Evolutionary conservation across 768 basidiomycete genomes (phyloP), one percentile per base, ranked within the genome.

Genomic region (Tulasnella sp.): DNA sequence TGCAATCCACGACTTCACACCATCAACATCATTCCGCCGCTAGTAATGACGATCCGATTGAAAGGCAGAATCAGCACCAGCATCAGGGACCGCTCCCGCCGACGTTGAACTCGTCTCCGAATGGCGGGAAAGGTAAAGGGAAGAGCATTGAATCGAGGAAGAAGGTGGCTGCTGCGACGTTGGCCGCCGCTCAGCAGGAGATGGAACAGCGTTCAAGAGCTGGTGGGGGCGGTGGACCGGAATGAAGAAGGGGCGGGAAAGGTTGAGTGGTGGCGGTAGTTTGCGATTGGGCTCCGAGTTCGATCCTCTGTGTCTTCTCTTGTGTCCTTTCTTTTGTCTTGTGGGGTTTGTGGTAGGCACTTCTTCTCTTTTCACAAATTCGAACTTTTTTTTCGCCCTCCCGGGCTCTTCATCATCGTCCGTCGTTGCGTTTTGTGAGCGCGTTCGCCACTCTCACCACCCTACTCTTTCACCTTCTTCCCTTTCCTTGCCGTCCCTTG

Each of bases 41-140:
- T 8, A 37, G 34, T 25, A 67, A 58, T 14, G 74, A 75, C 45
- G 74, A 75, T 29, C 74, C 74, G 34, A 75, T 75, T 38, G 74
- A 75, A 49, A 31, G 74, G 29, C 74, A 75, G 15, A 58, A 75
- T 19, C 74, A 38, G 29, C 42, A 74, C n/a, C 72, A 39, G 25
- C 72, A 64, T 52, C 72, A 39, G 37, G 40, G 52, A 25, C 58
- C 42, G 6, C 6, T 42, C 6, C 42, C 37, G 38, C 29, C 71
- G 42, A 38, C 40, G 15, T 37, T 39, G 71, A 40, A 49, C 19
- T 49, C 71, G 71, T 42, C 29, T 22, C 29, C 71, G n/a, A 42
- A 14, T 17, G 40, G 29, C 15, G 40, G 71, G 7, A 72, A 72
- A 72, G 71, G 71, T 40, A 72, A 72, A 72, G 71, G 71, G 25